A percentile compares a stretch with the other conserved stretches of the same genome.
phyloP scores from a whole-genome alignment of 208 protist species.

The Angomonas deanei region DNA sequence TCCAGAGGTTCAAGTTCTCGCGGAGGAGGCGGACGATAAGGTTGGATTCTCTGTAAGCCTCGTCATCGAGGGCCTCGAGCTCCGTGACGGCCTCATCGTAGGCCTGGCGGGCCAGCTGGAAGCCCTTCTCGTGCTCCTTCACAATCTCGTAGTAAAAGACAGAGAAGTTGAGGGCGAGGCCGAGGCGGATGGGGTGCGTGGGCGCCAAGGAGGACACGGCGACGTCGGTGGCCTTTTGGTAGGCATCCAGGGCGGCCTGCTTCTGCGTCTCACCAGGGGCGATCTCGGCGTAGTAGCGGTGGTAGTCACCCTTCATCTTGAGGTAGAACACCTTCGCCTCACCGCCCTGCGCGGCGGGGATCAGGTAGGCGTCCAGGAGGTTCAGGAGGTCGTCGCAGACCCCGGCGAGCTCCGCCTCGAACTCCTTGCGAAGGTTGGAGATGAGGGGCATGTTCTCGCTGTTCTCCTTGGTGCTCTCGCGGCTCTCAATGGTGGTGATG shows the following conservation, averaged over 20 bases:
- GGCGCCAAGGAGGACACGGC: slow-evolving; percentile 85
- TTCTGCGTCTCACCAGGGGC: slow-evolving; percentile 78
- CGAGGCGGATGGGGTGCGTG: slow-evolving; percentile 98
- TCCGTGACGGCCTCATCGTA: slow-evolving; percentile 97
- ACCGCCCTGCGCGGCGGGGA: slow-evolving; percentile 90
- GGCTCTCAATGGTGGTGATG: slow-evolving; percentile 96
- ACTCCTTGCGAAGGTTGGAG: slow-evolving; percentile 91
- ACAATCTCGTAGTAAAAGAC: slow-evolving; percentile 99
- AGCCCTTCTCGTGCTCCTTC: slow-evolving; percentile 93
- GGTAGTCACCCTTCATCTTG: slow-evolving; percentile 96
- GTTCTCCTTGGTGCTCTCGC: slow-evolving; percentile 91
- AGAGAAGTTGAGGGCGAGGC: slow-evolving; percentile 99
- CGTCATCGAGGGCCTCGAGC: slow-evolving; percentile 96
- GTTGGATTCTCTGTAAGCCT: slow-evolving; percentile 98
- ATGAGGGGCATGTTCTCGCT: slow-evolving; percentile 89
- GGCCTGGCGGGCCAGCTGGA: slow-evolving; percentile 90
- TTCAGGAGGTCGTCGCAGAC: slow-evolving; percentile 97
- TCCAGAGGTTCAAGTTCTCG: slow-evolving; percentile 99
- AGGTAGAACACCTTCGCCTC: slow-evolving; percentile 94
- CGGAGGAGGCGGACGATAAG: slow-evolving; percentile 99
- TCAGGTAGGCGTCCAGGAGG: slow-evolving; percentile 96
- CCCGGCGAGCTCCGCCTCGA: slow-evolving; percentile 97
- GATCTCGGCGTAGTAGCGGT: slow-evolving; percentile 98
- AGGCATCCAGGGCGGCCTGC: slow-evolving; percentile 83
- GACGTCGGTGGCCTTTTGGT: slow-evolving; percentile 84